Percentiles rank a stretch among this genome's conserved stretches.
Conservation (phyloP, 495 filamentous ascomycete genomes). For the Daldinia loculata region DNA sequence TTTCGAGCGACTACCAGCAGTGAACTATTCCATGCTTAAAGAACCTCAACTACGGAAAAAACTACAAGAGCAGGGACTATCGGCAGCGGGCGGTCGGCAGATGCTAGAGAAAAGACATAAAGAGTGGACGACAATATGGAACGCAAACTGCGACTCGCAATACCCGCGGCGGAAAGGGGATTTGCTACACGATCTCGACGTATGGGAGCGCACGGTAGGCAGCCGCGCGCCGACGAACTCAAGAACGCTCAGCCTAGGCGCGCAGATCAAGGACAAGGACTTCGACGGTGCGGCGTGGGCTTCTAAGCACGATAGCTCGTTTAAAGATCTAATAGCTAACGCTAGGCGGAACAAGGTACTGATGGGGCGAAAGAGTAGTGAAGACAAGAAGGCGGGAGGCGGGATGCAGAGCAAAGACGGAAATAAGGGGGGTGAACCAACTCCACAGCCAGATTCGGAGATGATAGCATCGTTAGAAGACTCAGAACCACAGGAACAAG, state of each 20-base stretch:
- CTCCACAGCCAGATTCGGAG: slow-evolving; percentile 15
- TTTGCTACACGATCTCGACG: slow-evolving; percentile 76
- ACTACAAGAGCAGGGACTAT: slow-evolving; percentile 82
- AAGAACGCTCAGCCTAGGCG: slow-evolving; percentile 42
- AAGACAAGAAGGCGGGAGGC: not conserved
- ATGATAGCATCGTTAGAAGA: slow-evolving; percentile 22
- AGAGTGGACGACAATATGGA: slow-evolving; percentile 96
- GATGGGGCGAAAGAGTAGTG: slow-evolving; percentile 33
- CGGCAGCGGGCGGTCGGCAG: slow-evolving; percentile 68
- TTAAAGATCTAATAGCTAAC: slow-evolving; percentile 76
- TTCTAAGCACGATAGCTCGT: slow-evolving; percentile 72
- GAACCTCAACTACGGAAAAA: slow-evolving; percentile 81
- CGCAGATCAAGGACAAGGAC: slow-evolving; percentile 74
- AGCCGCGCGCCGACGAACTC: slow-evolving; percentile 52
- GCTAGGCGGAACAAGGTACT: slow-evolving; percentile 62
- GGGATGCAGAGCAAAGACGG: not conserved
- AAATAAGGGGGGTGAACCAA: slow-evolving; percentile 7
- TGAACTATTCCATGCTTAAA: slow-evolving; percentile 84
- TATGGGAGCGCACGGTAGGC: slow-evolving; percentile 83
- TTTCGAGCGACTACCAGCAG: slow-evolving; percentile 69
- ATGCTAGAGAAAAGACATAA: slow-evolving; percentile 81
- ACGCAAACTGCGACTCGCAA: slow-evolving; percentile 91
- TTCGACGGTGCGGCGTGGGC: slow-evolving; percentile 85
- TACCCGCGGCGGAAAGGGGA: slow-evolving; percentile 73
- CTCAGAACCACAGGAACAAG: slow-evolving; percentile 5